Base-by-base conservation (phyloP, 2,329 filamentous ascomycete genomes). In the Xylariaceae sp. region DNA sequence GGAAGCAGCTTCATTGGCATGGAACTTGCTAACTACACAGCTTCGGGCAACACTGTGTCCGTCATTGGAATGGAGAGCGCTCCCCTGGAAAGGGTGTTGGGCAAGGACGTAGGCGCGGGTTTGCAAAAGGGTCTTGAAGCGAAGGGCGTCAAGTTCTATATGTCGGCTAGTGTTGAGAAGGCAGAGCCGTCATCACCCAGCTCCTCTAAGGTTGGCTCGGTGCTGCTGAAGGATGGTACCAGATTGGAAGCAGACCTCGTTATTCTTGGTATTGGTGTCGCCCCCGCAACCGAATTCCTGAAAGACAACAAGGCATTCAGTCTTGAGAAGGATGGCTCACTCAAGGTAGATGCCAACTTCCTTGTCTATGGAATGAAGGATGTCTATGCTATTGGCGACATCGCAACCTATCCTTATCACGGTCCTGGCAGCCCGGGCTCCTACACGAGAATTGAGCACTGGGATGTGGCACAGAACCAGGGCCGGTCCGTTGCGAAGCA, bases 1-100 rank as follows among this genome's bases (percentile, higher is more conserved):
- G 94, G 94, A 47, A 93, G 89, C 60, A 96, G 91, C 0, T 99
- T 99, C 75, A 99, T 99, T 70, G 94, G 94, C 47, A 95, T 99
- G 89, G 94, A 99, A 75, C 84, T 95, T n/a, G 93, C 89, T 62
- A 94, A 92, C 64, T 88, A 95, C 0, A 87, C 88, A 0, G 76
- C 83, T 50, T 88, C 88, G 67, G 88, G 88, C 68, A 96, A 99
- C 73, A 77, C 87, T 7, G 92, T 99, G 13, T 88, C 88, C 6
- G 85, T 97, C 47, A 80, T 99, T 18, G 94, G 94, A 44, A 93
- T 92, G 88, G 92, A 96, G 71, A 85, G 84, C 60, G 85, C 85
- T 10, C 93, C 94, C 0, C 82, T 97, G 64, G 90, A 96, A 73
- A 85, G 89, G 17, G 85, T 99, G 3, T 88, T 99, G 73, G 94